Base-by-base conservation (phyloP, 352 stramenopile genomes). In the Globisporangium apiculatum region DNA sequence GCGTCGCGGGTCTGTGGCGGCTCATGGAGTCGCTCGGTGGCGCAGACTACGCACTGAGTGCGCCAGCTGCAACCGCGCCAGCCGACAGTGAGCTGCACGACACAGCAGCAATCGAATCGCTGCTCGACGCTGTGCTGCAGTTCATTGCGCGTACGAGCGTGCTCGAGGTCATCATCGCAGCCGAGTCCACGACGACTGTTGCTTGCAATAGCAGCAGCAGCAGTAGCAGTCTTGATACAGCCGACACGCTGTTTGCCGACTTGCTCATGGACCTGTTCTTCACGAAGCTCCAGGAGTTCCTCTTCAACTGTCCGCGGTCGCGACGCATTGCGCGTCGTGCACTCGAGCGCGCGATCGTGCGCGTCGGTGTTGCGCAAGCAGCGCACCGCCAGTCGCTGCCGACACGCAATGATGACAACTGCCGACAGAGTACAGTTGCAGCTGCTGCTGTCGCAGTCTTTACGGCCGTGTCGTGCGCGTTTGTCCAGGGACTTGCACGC, bases 181-280 rank as follows among this genome's bases (percentile, higher is more conserved):
- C 40, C 15, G 15, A 6, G 7, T 9, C 49, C 5, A 24, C 7
- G 11, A n/a, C 10, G 10, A 18, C 4, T 15, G n/a, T 24, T 5
- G 18, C 7, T 1, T 49, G 42, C 14, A 15, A 35, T 17, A 31
- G n/a, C 47, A 51, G 17, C 45, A 61, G 42, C 12, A 15, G 17
- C 17, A 31, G 11, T 37, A 51, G 17, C 45, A 61, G 47, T 62
- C 6, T 40, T 53, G 31, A 42, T 37, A 15, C 17, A 8, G 49
- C 40, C 15, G 53, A 46, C 5, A 14, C 46, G 4, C 58, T 70
- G 18, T 71, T 73, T 17, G 68, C 76, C n/a, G 80, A 90, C 36
- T 58, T 86, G n/a, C 51, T 87, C 45, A 65, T 86, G 58, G 73
- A 84, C 31, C 84, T 83, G 47, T 83, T 87, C 57, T 84, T 82